phyloP scores from a whole-genome alignment of 345 rosid genomes.

The Aquilaria sinensis region DNA sequence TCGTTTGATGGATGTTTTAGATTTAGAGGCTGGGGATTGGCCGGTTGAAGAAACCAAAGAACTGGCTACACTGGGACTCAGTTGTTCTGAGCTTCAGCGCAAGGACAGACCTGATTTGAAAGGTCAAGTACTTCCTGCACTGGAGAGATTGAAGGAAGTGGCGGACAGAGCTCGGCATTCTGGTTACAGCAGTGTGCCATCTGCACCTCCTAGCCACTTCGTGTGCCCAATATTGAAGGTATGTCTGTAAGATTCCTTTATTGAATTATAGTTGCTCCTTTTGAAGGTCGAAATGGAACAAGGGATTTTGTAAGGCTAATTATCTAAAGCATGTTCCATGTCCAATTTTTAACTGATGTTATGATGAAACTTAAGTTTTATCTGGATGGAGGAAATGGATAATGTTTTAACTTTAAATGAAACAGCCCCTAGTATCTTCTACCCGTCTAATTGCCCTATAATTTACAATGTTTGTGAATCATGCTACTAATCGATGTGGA shows the following conservation, averaged over 20 bases:
- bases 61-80: slow-evolving; percentile 58
- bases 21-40: slow-evolving; percentile 71
- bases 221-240: slow-evolving; percentile 83
- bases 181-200: neutral
- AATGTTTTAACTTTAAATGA: too few species aligned
- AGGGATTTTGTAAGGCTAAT: too few species aligned
- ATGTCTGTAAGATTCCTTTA: neutral
- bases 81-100: slow-evolving; percentile 70
- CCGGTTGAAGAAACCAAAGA: slow-evolving; percentile 65
- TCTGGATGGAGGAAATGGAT: too few species aligned
- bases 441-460: too few species aligned
- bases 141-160: slow-evolving; percentile 51
- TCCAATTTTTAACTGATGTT: too few species aligned
- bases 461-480: too few species aligned
- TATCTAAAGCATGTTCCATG: too few species aligned
- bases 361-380: too few species aligned
- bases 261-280: too few species aligned
- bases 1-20: slow-evolving; percentile 43
- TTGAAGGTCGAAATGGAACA: too few species aligned
- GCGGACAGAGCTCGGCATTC: slow-evolving; percentile 35
- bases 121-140: slow-evolving; percentile 54
- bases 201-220: slow-evolving; percentile 55
- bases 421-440: too few species aligned
- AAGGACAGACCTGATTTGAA: slow-evolving; percentile 68
- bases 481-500: too few species aligned